A percentile compares a stretch with the other conserved stretches of the same genome.
Evolutionary conservation across 2,329 filamentous ascomycete species (phyloP).

Genomic region (Emergomyces pasteurianus): DNA sequence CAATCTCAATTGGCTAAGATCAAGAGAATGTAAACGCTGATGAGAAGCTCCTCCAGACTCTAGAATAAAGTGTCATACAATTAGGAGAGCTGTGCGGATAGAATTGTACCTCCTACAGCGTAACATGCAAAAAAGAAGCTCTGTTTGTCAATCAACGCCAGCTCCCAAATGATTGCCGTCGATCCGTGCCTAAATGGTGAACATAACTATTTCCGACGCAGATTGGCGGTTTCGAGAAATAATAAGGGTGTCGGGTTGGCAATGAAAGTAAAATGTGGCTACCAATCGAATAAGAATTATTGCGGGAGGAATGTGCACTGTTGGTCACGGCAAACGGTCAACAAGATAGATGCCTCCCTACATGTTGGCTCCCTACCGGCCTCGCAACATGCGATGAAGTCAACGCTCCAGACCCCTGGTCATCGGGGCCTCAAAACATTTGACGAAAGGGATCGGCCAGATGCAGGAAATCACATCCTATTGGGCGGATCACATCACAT

Average conservation of each 20-base stretch:
- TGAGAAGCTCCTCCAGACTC: not conserved
- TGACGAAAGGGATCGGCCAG: slow-evolving; percentile 12
- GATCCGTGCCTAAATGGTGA: slow-evolving; percentile 4
- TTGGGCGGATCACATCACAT: slow-evolving; percentile 23
- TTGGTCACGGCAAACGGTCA: not conserved
- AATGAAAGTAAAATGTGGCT: not conserved
- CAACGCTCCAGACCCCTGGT: slow-evolving; percentile 5
- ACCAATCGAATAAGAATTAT: not conserved
- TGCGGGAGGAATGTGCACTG: not conserved
- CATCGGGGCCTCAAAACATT: slow-evolving; percentile 4
- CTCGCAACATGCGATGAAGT: slow-evolving; percentile 1
- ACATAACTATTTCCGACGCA: slow-evolving; percentile 2
- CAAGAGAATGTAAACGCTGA: not conserved
- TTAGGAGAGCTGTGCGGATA: not conserved
- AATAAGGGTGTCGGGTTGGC: slow-evolving; percentile 1
- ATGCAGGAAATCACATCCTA: slow-evolving; percentile 15
- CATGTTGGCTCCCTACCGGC: slow-evolving; percentile 2
- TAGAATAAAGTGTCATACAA: not conserved
- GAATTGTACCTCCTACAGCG: not conserved
- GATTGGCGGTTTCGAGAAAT: slow-evolving; percentile 1
- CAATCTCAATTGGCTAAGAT: not conserved
- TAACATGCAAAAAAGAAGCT: not conserved
- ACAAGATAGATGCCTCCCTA: not conserved
- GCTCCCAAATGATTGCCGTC: not conserved
- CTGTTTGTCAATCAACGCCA: slow-evolving; percentile 1